Evolutionary conservation across 106 monocot species (phyloP).

Genomic region (Platanthera guangdongensis): DNA sequence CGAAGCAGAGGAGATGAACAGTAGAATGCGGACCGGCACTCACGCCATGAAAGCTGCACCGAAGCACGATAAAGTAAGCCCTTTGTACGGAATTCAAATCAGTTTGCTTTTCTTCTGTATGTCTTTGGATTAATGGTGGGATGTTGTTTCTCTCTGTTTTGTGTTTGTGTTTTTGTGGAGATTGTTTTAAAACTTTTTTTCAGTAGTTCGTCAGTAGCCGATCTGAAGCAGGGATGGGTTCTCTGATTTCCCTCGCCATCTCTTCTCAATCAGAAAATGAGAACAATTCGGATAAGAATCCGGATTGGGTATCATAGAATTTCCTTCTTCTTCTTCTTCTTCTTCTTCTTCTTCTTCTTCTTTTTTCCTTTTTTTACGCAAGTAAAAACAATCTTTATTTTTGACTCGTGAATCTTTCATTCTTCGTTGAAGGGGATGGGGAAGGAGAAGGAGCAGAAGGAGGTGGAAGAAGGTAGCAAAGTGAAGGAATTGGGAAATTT

Average conservation of each 20-base stretch:
- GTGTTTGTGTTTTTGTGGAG: neutral
- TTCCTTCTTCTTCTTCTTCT: neutral
- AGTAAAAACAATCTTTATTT: neutral
- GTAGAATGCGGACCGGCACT: constrained; percentile 18
- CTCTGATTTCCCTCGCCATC: constrained; percentile 10
- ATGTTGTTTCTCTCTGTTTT: neutral
- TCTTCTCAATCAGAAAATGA: constrained; percentile 7
- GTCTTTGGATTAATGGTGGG: neutral
- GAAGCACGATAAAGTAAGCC: constrained; percentile 47
- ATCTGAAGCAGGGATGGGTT: constrained; percentile 21
- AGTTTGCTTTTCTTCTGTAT: constrained; percentile 6
- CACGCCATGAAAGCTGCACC: constrained; percentile 35
- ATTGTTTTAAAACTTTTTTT: neutral
- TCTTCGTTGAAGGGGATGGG: constrained; percentile 33
- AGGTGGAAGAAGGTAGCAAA: constrained; percentile 1
- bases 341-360: no score
- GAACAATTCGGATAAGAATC: constrained; percentile 14
- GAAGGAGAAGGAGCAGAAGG: constrained; percentile 39
- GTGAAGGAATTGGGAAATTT: constrained; percentile 11
- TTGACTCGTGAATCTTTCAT: constrained; percentile 6
- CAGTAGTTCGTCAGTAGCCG: neutral
- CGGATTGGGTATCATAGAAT: constrained; percentile 13
- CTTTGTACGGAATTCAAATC: neutral
- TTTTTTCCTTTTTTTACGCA: no score
- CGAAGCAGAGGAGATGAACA: constrained; percentile 9